Evolutionary conservation across 345 rosid species (phyloP).

Genomic region (Ceriops tagal): DNA sequence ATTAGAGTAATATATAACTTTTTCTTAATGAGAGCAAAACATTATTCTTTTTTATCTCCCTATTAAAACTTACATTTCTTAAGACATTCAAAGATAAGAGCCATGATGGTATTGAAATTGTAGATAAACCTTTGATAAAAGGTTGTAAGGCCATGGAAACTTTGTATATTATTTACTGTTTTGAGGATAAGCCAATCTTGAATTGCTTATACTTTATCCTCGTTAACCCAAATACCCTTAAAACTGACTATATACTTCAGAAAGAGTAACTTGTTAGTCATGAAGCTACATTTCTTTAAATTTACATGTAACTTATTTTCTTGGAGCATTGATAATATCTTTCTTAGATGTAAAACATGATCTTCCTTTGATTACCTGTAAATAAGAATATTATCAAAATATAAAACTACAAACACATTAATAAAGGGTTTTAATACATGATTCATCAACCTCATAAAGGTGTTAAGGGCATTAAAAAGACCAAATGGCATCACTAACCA

Average conservation of each 20-base stretch:
- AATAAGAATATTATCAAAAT: conserved; percentile 2
- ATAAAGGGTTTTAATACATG: neutral
- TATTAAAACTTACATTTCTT: neutral
- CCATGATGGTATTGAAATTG: neutral
- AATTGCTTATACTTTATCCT: neutral
- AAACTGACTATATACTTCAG: neutral
- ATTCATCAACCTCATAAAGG: neutral
- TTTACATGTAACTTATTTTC: neutral
- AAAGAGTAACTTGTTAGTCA: neutral
- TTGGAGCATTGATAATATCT: neutral
- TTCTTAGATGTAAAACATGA: neutral
- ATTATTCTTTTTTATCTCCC: neutral
- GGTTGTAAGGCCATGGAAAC: neutral
- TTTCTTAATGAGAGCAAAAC: neutral
- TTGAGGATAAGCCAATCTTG: neutral
- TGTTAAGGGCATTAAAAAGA: neutral
- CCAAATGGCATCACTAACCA: neutral
- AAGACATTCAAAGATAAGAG: neutral
- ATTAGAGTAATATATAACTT: neutral
- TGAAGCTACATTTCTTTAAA: neutral
- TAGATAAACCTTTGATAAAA: neutral
- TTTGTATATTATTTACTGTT: accelerated
- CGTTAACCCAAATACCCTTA: neutral
- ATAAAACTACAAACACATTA: neutral
- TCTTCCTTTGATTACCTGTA: neutral